phyloP scores from a whole-genome alignment of 805 yeast genomes.

The Zygosaccharomyces lentus region DNA sequence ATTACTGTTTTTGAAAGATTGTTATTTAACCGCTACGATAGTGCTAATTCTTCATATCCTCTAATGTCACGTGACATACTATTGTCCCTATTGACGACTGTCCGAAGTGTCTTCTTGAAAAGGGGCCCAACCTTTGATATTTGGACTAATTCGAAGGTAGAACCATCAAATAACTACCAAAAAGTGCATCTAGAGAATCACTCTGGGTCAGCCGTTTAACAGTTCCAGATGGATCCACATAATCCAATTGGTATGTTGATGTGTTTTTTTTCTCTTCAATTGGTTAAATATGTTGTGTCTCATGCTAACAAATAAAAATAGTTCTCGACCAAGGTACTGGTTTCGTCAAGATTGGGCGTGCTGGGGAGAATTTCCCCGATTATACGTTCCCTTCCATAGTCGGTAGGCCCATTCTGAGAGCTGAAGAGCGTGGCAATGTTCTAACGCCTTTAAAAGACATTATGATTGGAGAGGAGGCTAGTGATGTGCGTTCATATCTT shows the following conservation, averaged over 20 bases:
- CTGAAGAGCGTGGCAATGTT: slow-evolving; percentile 77
- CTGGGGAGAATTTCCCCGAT: slow-evolving; percentile 96
- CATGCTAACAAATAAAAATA: slow-evolving; percentile 14
- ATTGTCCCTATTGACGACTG: not conserved
- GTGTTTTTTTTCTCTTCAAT: not conserved
- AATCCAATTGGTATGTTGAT: slow-evolving; percentile 34
- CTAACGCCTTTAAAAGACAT: slow-evolving; percentile 79
- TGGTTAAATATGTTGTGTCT: not conserved
- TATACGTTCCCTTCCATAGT: slow-evolving; percentile 95
- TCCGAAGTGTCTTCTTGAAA: slow-evolving; percentile 2
- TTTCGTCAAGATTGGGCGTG: slow-evolving; percentile 94
- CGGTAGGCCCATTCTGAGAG: slow-evolving; percentile 94
- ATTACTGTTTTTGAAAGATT: no score
- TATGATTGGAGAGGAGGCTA: slow-evolving; percentile 97
- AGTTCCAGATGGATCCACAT: slow-evolving; percentile 31
- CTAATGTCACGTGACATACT: not conserved
- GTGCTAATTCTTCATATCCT: not conserved
- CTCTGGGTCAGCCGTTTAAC: not conserved
- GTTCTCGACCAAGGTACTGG: slow-evolving; percentile 99
- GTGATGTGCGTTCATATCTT: slow-evolving; percentile 80
- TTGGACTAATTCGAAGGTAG: not conserved
- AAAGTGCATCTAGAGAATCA: not conserved
- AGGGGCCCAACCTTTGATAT: slow-evolving; percentile 1
- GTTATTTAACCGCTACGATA: no score
- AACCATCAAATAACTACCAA: not conserved